Evolutionary conservation across 176 grass and related monocot genomes (phyloP).

Genomic region (Metroxylon sagu): DNA sequence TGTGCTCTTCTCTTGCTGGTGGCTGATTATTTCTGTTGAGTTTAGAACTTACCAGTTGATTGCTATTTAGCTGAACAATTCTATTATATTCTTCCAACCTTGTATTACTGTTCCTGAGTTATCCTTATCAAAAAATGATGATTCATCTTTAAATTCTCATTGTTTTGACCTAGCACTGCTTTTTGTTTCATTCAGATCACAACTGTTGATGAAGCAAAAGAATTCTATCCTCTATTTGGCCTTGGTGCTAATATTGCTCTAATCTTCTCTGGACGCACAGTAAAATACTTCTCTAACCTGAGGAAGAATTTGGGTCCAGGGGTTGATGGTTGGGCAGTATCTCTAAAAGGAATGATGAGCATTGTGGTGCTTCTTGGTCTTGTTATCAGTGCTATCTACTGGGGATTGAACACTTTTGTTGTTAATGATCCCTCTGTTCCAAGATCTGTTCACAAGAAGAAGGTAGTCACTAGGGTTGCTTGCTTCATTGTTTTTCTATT

Average conservation of each 20-base stretch:
- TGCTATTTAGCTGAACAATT: no score
- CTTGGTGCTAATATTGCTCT: conserved; percentile 83
- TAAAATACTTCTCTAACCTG: conserved; percentile 90
- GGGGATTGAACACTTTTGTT: conserved; percentile 72
- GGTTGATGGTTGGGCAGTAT: conserved; percentile 80
- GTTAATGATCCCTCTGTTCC: conserved; percentile 70
- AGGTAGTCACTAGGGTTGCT: conserved; percentile 23
- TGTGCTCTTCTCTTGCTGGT: no score
- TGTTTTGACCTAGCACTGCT: background rate
- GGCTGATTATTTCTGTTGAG: no score
- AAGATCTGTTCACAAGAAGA: conserved; percentile 62
- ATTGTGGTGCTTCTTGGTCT: conserved; percentile 75
- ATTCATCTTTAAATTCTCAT: background rate
- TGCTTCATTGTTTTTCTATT: conserved; percentile 4
- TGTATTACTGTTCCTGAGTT: no score
- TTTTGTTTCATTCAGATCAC: conserved; percentile 49
- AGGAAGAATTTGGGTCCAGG: conserved; percentile 73
- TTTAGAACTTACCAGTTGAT: no score
- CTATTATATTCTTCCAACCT: no score
- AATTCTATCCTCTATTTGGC: conserved; percentile 87
- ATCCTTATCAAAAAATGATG: background rate
- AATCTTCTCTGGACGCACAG: conserved; percentile 68
- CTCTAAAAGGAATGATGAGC: conserved; percentile 94
- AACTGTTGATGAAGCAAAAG: conserved; percentile 82
- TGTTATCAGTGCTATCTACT: conserved; percentile 56